phyloP scores from a whole-genome alignment of 2,329 filamentous ascomycete genomes.

The Pseudocercospora crystallina region DNA sequence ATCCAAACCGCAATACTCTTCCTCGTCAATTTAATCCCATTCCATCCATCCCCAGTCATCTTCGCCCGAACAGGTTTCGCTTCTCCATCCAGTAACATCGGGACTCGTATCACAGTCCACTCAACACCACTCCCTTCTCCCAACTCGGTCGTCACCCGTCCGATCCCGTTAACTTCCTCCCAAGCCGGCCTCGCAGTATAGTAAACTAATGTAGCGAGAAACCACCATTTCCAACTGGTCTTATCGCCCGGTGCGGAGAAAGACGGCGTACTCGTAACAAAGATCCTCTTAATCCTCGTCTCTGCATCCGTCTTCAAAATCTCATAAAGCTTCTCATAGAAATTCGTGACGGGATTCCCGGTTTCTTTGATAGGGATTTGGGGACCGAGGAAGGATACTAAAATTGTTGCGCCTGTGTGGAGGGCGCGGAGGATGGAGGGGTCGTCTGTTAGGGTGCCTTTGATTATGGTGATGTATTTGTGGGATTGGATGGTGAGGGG shows the following conservation, averaged over 20 bases:
- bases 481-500: slow-evolving; percentile 9
- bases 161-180: slow-evolving; percentile 21
- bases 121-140: slow-evolving; percentile 7
- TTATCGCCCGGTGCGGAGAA: slow-evolving; percentile 14
- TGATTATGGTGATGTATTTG: slow-evolving; percentile 9
- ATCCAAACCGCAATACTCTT: slow-evolving; percentile 26
- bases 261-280: slow-evolving; percentile 20
- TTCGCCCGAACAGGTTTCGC: slow-evolving; percentile 19
- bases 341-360: slow-evolving; percentile 19
- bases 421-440: slow-evolving; percentile 14
- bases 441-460: slow-evolving; percentile 19
- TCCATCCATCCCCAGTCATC: slow-evolving; percentile 14
- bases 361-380: slow-evolving; percentile 13
- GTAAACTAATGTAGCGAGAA: slow-evolving; percentile 11
- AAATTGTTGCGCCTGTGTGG: slow-evolving; percentile 15
- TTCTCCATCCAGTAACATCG: slow-evolving; percentile 18
- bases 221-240: slow-evolving; percentile 13
- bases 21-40: slow-evolving; percentile 21
- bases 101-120: slow-evolving; percentile 26
- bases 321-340: slow-evolving; percentile 20
- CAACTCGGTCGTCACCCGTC: slow-evolving; percentile 14
- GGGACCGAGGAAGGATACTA: slow-evolving; percentile 25
- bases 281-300: slow-evolving; percentile 10
- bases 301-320: slow-evolving; percentile 6
- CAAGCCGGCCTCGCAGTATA: slow-evolving; percentile 16